Evolutionary conservation across 495 filamentous ascomycete species (phyloP).

Genomic region (Aspergillus sclerotioniger): DNA sequence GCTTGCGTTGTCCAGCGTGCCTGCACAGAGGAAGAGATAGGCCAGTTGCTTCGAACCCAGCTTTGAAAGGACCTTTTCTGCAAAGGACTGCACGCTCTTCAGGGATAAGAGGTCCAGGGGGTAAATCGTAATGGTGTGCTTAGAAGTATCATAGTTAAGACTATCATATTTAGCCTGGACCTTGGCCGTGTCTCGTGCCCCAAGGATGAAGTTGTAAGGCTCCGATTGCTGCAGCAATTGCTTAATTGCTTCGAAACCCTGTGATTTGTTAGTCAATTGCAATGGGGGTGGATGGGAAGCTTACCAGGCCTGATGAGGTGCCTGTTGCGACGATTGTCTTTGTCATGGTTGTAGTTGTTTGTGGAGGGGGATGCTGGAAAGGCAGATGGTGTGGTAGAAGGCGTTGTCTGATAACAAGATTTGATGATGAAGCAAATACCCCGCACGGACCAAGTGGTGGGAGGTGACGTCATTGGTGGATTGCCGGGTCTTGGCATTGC

Average conservation of each 20-base stretch:
- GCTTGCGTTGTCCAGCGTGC: constrained; percentile 18
- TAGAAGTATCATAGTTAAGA: constrained; percentile 21
- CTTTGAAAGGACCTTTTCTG: constrained; percentile 20
- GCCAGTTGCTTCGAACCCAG: constrained; percentile 20
- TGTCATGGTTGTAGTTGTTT: background rate
- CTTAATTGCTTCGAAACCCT: constrained; percentile 33
- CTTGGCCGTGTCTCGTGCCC: constrained; percentile 24
- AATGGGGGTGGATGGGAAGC: background rate
- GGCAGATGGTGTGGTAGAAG: no score
- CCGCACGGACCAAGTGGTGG: background rate
- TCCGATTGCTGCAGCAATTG: constrained; percentile 26
- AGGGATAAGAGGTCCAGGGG: constrained; percentile 26
- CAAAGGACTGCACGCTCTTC: constrained; percentile 27
- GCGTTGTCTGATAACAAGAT: background rate
- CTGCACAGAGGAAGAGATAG: constrained; percentile 25
- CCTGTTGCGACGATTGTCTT: constrained; percentile 30
- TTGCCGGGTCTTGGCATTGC: no score
- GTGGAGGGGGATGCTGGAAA: no score
- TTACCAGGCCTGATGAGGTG: constrained; percentile 31
- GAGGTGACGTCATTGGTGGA: background rate
- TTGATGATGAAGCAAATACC: background rate
- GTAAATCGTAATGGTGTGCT: constrained; percentile 22
- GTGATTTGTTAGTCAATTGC: constrained; percentile 7
- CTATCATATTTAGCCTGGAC: constrained; percentile 23
- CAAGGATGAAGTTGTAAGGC: constrained; percentile 29